These are phyloP conservation scores for Trichoderma koningii DNA, from an alignment of 2,329 filamentous ascomycete species.

Conservation along the genomic window DNA sequence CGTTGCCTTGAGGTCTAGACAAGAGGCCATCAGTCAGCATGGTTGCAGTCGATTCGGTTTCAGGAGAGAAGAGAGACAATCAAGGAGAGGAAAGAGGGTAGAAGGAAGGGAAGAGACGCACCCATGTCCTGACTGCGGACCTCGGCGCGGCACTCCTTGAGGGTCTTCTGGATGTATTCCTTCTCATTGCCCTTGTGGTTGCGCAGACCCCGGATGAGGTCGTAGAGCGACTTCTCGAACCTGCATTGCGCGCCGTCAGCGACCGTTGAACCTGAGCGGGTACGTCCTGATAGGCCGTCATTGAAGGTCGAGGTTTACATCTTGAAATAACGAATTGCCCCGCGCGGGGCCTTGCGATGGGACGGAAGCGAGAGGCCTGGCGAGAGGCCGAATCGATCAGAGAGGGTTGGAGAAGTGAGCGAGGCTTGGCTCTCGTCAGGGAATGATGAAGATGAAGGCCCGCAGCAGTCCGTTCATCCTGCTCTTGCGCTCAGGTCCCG, in stretches of 20 bases:
- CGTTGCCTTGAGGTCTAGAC: constrained; percentile 86
- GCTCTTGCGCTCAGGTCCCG: not conserved
- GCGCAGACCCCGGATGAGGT: constrained; percentile 94
- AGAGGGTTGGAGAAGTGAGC: not conserved
- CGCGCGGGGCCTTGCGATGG: constrained; percentile 29
- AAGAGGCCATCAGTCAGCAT: constrained; percentile 2
- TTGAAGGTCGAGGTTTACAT: constrained; percentile 25
- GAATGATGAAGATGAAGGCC: not conserved
- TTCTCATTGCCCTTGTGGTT: constrained; percentile 95
- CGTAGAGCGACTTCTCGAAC: constrained; percentile 99
- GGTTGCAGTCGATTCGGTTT: not conserved
- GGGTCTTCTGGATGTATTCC: constrained; percentile 88
- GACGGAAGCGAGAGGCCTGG: not conserved
- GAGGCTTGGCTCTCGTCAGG: constrained; percentile 8
- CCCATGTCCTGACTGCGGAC: constrained; percentile 93
- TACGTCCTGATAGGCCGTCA: not conserved
- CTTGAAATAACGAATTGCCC: constrained; percentile 30
- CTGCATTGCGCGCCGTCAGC: constrained; percentile 48
- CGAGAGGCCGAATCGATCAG: not conserved
- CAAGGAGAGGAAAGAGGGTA: not conserved
- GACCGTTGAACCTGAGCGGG: not conserved
- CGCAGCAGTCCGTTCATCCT: constrained; percentile 26
- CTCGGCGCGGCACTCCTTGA: constrained; percentile 94
- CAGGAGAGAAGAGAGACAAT: not conserved
- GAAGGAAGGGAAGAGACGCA: constrained; percentile 45